A percentile compares a stretch with the other conserved stretches of the same genome.
Conservation (phyloP, 176 grass and related monocot species). For the Chrysopogon serrulatus region DNA sequence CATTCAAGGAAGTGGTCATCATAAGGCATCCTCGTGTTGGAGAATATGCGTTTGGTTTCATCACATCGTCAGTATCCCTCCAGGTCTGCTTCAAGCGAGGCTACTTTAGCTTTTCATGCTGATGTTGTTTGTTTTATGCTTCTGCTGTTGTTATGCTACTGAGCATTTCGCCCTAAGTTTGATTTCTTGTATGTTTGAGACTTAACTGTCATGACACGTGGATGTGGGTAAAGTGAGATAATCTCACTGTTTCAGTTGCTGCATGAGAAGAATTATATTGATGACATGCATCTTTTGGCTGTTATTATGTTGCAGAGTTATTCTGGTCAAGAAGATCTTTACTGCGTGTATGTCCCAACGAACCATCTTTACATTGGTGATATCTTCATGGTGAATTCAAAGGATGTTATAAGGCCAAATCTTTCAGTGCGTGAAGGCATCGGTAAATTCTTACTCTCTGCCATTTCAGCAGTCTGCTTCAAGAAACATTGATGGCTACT, state of each 20-base stretch:
- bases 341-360: slow-evolving; percentile 93
- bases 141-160: not conserved
- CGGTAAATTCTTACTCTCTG: slow-evolving; percentile 36
- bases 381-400: slow-evolving; percentile 92
- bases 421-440: slow-evolving; percentile 94
- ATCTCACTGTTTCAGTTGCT: not conserved
- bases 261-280: not conserved
- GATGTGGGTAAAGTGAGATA: not conserved
- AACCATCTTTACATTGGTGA: slow-evolving; percentile 99
- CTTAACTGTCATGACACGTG: not conserved
- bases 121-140: not conserved
- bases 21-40: slow-evolving; percentile 93
- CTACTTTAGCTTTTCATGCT: not conserved
- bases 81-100: slow-evolving; percentile 38
- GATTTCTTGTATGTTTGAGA: not conserved
- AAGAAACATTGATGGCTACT: not conserved
- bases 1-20: slow-evolving; percentile 98
- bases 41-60: slow-evolving; percentile 98
- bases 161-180: not conserved
- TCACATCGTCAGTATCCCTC: slow-evolving; percentile 89
- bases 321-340: slow-evolving; percentile 88
- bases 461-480: not conserved
- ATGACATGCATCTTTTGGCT: not conserved
- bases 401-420: slow-evolving; percentile 95
- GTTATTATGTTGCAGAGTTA: slow-evolving; percentile 64